Evolutionary conservation across 2,329 filamentous ascomycete genomes (phyloP).

Genomic region (Scopulariopsis brevicaulis): DNA sequence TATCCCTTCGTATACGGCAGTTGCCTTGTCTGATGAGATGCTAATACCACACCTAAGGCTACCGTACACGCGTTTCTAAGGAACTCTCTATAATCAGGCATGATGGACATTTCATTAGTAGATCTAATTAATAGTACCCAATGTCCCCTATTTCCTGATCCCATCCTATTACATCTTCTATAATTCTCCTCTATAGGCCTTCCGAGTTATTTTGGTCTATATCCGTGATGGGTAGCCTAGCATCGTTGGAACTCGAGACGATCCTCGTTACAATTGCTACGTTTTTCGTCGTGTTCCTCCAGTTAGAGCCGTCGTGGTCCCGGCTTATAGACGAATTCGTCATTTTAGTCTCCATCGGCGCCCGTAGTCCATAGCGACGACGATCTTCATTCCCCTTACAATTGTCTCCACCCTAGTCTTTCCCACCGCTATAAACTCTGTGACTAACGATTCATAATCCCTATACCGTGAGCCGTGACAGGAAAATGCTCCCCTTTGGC

Average conservation of each 20-base stretch:
- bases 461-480: conserved; percentile 10
- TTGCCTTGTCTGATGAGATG: not conserved
- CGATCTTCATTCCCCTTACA: conserved; percentile 12
- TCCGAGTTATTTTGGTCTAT: too few relatives aligned
- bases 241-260: too few relatives aligned
- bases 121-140: too few relatives aligned
- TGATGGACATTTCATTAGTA: too few relatives aligned
- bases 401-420: conserved; percentile 15
- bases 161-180: too few relatives aligned
- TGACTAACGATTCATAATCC: conserved; percentile 13
- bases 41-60: not conserved
- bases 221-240: too few relatives aligned
- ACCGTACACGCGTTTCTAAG: not conserved
- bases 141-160: too few relatives aligned
- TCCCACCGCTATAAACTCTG: conserved; percentile 15
- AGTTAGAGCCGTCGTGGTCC: not conserved
- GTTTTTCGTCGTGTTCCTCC: not conserved
- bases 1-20: not conserved
- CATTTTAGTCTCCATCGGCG: not conserved
- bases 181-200: too few relatives aligned
- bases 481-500: conserved; percentile 8
- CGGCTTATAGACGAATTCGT: not conserved
- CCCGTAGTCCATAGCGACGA: not conserved
- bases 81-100: not conserved
- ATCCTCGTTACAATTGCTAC: not conserved